Conservation (phyloP, 169 alveolate genomes). For the Plasmodium relictum region DNA sequence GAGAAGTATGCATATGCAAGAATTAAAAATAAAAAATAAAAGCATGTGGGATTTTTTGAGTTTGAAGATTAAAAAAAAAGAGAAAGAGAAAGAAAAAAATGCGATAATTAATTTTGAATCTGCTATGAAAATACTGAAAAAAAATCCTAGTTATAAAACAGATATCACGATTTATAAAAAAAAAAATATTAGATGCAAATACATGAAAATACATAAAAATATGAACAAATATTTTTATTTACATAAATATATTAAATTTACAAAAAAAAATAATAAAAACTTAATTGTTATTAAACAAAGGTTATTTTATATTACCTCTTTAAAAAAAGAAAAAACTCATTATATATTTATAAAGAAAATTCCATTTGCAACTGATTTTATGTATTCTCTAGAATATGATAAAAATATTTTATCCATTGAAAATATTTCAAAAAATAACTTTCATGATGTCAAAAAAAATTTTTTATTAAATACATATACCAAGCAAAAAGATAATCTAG, state of each 20-base stretch:
- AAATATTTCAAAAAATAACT: neutral
- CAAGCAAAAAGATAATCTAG: too few relatives aligned
- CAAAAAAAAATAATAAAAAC: constrained; percentile 7
- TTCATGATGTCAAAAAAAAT: too few relatives aligned
- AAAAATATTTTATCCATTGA: neutral
- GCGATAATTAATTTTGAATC: neutral
- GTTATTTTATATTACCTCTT: constrained; percentile 20
- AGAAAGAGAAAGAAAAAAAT: neutral
- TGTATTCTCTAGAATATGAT: neutral
- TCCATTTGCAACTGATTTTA: neutral
- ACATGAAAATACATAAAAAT: constrained; percentile 28
- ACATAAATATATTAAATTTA: constrained; percentile 8
- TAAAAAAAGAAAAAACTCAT: constrained; percentile 51
- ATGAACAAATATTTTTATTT: constrained; percentile 36
- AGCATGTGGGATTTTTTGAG: constrained; percentile 56
- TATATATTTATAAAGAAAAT: constrained; percentile 36
- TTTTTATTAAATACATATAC: too few relatives aligned
- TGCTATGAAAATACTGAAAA: constrained; percentile 13
- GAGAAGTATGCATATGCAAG: constrained; percentile 32
- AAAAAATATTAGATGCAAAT: constrained; percentile 34
- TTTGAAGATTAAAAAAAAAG: constrained; percentile 11
- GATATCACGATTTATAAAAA: neutral
- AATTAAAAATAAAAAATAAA: constrained; percentile 48
- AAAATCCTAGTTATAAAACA: neutral
- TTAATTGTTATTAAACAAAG: constrained; percentile 13